Evolutionary conservation across 345 rosid species (phyloP).

Genomic region (Anastatica hierochuntica): DNA sequence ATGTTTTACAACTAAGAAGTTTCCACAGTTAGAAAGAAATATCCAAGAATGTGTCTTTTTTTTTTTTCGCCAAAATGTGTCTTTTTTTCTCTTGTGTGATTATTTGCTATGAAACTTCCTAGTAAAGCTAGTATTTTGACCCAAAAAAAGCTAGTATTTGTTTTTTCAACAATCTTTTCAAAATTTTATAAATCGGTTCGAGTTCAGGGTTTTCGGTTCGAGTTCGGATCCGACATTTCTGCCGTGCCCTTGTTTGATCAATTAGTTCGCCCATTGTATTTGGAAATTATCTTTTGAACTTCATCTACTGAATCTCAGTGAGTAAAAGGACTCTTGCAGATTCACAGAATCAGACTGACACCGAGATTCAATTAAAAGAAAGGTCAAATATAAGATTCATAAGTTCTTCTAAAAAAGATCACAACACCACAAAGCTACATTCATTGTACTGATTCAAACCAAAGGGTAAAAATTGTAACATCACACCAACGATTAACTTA

Average conservation of each 20-base stretch:
- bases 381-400: conserved; percentile 13
- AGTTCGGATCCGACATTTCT: no score
- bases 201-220: no score
- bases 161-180: background rate
- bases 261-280: no score
- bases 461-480: conserved; percentile 11
- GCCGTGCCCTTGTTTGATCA: no score
- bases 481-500: conserved; percentile 18
- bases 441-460: conserved; percentile 14
- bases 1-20: background rate
- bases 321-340: no score
- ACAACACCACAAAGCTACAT: conserved; percentile 16
- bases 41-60: conserved; percentile 1
- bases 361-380: background rate
- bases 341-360: no score
- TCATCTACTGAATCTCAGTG: no score
- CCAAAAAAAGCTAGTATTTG: no score
- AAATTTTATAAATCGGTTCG: no score
- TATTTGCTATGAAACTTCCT: background rate
- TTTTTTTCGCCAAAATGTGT: no score
- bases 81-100: no score
- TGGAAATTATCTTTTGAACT: no score
- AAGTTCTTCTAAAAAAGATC: background rate
- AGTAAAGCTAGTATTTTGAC: background rate
- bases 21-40: conserved; percentile 1